Evolutionary conservation across 1,284 basidiomycete genomes (phyloP).

Genomic region (Naganishia cerealis): DNA sequence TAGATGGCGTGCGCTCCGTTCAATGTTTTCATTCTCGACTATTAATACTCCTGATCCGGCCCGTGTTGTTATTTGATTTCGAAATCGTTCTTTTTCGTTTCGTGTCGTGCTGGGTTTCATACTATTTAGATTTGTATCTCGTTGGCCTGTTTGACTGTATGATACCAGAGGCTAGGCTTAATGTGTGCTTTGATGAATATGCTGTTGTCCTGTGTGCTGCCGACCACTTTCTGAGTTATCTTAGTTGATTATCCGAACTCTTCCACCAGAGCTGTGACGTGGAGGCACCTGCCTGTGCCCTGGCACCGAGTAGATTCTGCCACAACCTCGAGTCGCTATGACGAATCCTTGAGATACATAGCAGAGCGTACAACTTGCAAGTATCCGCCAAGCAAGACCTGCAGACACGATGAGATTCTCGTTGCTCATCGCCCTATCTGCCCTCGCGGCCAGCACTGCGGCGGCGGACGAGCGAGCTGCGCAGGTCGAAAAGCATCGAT

Average conservation of each 20-base stretch:
- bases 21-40: not conserved
- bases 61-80: conserved; percentile 29
- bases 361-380: not conserved
- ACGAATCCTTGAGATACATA: not conserved
- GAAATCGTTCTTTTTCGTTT: conserved; percentile 12
- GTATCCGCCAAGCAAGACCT: not conserved
- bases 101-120: conserved; percentile 1
- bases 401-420: conserved; percentile 34
- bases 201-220: too few relatives aligned
- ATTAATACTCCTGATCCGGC: not conserved
- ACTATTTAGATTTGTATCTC: conserved; percentile 12
- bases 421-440: not conserved
- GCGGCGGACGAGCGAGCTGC: conserved; percentile 54
- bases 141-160: conserved; percentile 4
- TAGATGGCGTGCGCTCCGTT: too few relatives aligned
- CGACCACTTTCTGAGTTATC: too few relatives aligned
- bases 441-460: conserved; percentile 10
- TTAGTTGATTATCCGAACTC: too few relatives aligned
- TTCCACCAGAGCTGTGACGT: too few relatives aligned
- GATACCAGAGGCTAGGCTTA: not conserved
- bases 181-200: conserved; percentile 7
- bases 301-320: conserved; percentile 6
- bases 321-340: conserved; percentile 8
- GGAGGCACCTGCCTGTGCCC: conserved; percentile 7
- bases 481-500: conserved; percentile 59